phyloP scores from a whole-genome alignment of 805 yeast species.

The Starmerella tilneyi region DNA sequence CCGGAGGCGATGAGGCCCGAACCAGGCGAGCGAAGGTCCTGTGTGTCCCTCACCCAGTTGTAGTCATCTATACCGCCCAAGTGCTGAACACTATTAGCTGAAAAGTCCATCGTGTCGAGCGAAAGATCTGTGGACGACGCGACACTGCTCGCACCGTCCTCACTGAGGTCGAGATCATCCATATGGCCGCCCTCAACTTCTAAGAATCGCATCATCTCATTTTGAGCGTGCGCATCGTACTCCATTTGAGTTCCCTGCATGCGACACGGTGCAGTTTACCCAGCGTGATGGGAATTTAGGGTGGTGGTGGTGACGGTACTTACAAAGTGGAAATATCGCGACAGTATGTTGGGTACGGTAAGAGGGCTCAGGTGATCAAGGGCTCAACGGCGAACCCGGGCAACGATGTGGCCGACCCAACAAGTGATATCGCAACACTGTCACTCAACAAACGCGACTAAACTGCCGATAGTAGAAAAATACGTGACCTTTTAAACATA shows the following conservation, averaged over 20 bases:
- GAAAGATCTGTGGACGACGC: conserved; percentile 18
- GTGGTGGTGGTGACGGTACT: too few relatives aligned
- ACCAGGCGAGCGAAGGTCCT: background rate
- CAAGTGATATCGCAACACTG: too few relatives aligned
- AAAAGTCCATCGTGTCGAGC: conserved; percentile 7
- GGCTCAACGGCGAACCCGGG: too few relatives aligned
- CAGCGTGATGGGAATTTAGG: too few relatives aligned
- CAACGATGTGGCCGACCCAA: too few relatives aligned
- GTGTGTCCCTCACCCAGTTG: background rate
- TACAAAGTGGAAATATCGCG: too few relatives aligned
- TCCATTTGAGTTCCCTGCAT: conserved; percentile 2
- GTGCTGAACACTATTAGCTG: background rate
- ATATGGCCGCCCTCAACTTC: conserved; percentile 8
- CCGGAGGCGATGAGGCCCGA: background rate
- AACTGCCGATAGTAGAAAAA: too few relatives aligned
- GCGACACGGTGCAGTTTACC: background rate
- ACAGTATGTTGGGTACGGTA: too few relatives aligned
- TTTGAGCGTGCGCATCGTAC: conserved; percentile 6
- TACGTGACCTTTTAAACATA: too few relatives aligned
- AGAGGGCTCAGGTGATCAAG: too few relatives aligned
- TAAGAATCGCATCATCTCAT: conserved; percentile 20
- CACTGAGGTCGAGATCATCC: conserved; percentile 20
- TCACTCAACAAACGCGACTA: too few relatives aligned
- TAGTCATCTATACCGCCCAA: background rate
- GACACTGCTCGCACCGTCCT: conserved; percentile 22